These are phyloP conservation scores for Oxyria digyna DNA, from an alignment of 148 eudicot species.

Conservation along the genomic window DNA sequence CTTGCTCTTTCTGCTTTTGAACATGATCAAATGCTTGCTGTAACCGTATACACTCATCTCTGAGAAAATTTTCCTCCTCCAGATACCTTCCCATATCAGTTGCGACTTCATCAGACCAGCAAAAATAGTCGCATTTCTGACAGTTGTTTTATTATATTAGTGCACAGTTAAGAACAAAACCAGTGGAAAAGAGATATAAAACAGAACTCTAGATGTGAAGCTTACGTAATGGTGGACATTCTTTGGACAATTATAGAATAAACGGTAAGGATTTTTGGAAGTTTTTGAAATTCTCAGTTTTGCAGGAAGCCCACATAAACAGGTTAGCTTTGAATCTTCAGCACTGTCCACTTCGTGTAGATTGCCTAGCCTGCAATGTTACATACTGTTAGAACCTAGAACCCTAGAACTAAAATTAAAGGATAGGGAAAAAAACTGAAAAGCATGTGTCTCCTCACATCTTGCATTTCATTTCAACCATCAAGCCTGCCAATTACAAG, in stretches of 20 bases:
- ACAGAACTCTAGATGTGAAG: neutral
- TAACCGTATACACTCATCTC: slow-evolving; percentile 30
- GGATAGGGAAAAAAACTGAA: no score
- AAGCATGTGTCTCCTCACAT: no score
- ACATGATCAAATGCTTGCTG: slow-evolving; percentile 26
- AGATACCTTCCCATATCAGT: slow-evolving; percentile 23
- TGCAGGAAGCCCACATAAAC: slow-evolving; percentile 35
- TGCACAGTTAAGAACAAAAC: neutral
- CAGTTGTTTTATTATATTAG: neutral
- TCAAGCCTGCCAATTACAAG: no score
- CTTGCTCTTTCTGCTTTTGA: slow-evolving; percentile 23
- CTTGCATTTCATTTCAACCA: no score
- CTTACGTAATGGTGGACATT: slow-evolving; percentile 24
- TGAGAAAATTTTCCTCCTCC: slow-evolving; percentile 23
- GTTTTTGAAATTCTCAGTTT: slow-evolving; percentile 31
- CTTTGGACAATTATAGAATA: slow-evolving; percentile 33
- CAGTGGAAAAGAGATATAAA: neutral
- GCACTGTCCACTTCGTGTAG: slow-evolving; percentile 15
- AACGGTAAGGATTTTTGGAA: slow-evolving; percentile 24
- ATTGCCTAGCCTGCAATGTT: slow-evolving; percentile 15
- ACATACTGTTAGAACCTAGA: no score
- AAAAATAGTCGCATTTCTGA: slow-evolving; percentile 35
- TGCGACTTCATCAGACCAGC: slow-evolving; percentile 28
- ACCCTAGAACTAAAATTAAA: no score
- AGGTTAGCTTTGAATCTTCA: slow-evolving; percentile 19